These are phyloP conservation scores for Chenopodium formosanum DNA, from an alignment of 148 eudicot genomes.

Conservation along the genomic window DNA sequence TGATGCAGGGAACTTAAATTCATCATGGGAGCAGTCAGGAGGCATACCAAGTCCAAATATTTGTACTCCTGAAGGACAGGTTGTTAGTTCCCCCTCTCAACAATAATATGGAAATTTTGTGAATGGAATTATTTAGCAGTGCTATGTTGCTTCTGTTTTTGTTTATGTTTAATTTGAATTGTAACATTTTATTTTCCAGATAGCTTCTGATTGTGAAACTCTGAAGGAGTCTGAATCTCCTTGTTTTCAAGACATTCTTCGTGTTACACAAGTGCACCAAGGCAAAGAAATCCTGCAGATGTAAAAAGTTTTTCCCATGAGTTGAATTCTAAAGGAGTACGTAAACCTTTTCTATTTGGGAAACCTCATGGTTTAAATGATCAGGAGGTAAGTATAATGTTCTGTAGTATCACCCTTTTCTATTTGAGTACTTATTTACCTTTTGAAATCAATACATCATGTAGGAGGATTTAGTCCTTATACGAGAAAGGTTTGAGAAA, in stretches of 20 bases:
- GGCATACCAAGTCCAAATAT: slow-evolving; percentile 56
- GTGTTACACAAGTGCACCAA: slow-evolving; percentile 94
- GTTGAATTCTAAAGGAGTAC: slow-evolving; percentile 94
- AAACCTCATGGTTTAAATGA: slow-evolving; percentile 89
- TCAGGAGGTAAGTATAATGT: slow-evolving; percentile 51
- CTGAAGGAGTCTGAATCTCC: slow-evolving; percentile 99
- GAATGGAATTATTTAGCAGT: not conserved
- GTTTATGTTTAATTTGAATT: not conserved
- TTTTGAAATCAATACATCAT: slow-evolving; percentile 8
- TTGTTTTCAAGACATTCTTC: slow-evolving; percentile 94
- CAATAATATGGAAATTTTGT: too few species aligned
- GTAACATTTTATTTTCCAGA: slow-evolving; percentile 30
- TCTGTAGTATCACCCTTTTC: too few species aligned
- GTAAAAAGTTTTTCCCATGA: slow-evolving; percentile 98
- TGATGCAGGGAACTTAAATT: slow-evolving; percentile 49
- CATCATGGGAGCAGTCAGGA: slow-evolving; percentile 67
- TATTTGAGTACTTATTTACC: slow-evolving; percentile 10
- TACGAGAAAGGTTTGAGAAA: slow-evolving; percentile 84
- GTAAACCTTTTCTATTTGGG: slow-evolving; percentile 78
- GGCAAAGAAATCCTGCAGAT: slow-evolving; percentile 83
- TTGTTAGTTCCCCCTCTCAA: slow-evolving; percentile 17
- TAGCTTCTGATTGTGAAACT: slow-evolving; percentile 78
- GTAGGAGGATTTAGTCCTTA: slow-evolving; percentile 91
- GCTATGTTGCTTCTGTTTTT: not conserved
- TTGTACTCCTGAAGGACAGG: slow-evolving; percentile 85